Evolutionary conservation across 169 alveolate genomes (phyloP), one percentile per base, ranked within the genome.

Genomic region (Besnoitia besnoiti): DNA sequence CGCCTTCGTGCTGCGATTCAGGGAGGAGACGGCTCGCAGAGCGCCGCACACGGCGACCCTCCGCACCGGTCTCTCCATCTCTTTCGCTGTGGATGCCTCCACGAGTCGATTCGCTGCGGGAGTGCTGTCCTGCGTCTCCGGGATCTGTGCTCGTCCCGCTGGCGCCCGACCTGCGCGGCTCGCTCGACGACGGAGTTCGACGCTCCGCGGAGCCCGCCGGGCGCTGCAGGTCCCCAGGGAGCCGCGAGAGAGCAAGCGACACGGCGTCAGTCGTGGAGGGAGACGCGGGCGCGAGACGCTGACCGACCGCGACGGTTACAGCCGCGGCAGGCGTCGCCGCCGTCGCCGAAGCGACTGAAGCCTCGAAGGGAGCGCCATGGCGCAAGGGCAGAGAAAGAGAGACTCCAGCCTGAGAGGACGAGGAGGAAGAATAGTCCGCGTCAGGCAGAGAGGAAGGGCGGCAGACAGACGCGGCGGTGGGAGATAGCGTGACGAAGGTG

Each of bases 401-500:
- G n/a, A 19, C 30, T n/a, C n/a, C n/a, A 19, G 30, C 3, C 67
- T 5, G 3, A 55, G 67, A 1, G 67, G 67, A 5, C 67, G 67
- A 8, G 30, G 24, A n/a, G 33, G 67, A 16, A 21, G 67, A 19
- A 55, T 21, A 55, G 3, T 55, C 67, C 12, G 67, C 67, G 67
- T n/a, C 67, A 55, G 67, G 67, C 33, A 55, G 67, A 55, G 67
- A 55, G 16, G 82, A 73, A 73, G n/a, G 82, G n/a, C 16, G 39
- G 82, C n/a, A 39, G 82, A 30, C 3, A 1, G 47, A 73, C 39
- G 30, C 39, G 82, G 82, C 82, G 46, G 44, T n/a, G 82, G 82
- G 46, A 73, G 82, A 73, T 1, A 73, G 82, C 21, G 82, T 73
- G 39, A 73, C 82, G 46, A 73, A 73, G 7, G 82, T 30, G 82